Evolutionary conservation across 2,329 filamentous ascomycete species (phyloP), one percentile per base, ranked within the genome.

Genomic region (Pleurostoma richardsiae): DNA sequence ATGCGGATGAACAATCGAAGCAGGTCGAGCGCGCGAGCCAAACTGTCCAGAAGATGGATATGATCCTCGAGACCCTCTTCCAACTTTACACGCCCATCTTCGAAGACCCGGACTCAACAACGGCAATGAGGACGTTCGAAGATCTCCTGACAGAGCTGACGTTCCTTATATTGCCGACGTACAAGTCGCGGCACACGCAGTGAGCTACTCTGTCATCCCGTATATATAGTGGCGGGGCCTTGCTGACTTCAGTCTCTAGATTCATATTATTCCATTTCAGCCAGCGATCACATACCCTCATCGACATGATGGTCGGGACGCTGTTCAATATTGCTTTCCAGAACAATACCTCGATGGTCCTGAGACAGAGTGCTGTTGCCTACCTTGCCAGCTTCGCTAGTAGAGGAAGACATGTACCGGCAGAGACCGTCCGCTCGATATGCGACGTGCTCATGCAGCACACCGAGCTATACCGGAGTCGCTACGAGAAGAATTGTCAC

Each of bases 191-290:
- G 29, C 50, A 52, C 27, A 50, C 48, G 2, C 50, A 52, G 11
- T 19, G 19, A 19, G 19, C 19, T 19, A 19, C 19, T 19, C 19
- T 19, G 19, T 19, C 19, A 19, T 19, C 19, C 19, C 19, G 19
- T 19, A 19, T 19, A 19, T 19, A 19, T 19, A 19, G 19, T 19
- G 19, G 19, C 19, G 19, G 19, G 19, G 19, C 19, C 19, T 19
- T 19, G 19, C 0, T 94, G 99, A 59, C 19, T 19, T 19, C 19
- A 19, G 19, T 19, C 19, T 19, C 19, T 19, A 19, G 19, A 19
- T 99, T 97, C 58, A 80, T 99, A 42, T 78, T 97, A 43, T 99
- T 99, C 68, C 92, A 96, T 67, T 96, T 95, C 62, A 88, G 88
- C 11, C 92, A 99, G 65, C 80, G 80, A 48, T 88, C 89, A 6